These are phyloP conservation scores for Colletotrichum sp. DNA, from an alignment of 2,329 filamentous ascomycete genomes.

Conservation along the genomic window DNA sequence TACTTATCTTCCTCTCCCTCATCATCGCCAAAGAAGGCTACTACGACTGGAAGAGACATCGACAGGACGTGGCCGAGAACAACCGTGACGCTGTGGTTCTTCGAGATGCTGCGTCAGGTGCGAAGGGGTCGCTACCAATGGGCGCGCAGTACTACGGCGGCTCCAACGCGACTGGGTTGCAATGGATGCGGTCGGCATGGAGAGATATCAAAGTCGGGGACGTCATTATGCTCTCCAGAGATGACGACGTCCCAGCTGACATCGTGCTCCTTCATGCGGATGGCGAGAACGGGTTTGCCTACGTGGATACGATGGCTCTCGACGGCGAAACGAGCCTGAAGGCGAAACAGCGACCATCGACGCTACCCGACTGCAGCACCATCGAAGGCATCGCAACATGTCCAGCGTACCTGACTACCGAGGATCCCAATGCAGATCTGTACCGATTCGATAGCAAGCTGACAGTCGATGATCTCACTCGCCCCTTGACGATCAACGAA, in stretches of 20 bases:
- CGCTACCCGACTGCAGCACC: constrained; percentile 61
- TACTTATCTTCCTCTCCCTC: constrained; percentile 78
- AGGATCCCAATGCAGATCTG: constrained; percentile 79
- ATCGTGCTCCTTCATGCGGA: constrained; percentile 77
- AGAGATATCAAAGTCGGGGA: constrained; percentile 54
- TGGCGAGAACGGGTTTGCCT: constrained; percentile 80
- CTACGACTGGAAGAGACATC: constrained; percentile 81
- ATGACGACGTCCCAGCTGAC: constrained; percentile 84
- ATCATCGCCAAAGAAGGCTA: constrained; percentile 88
- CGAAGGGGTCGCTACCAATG: constrained; percentile 33
- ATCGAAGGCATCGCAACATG: constrained; percentile 59
- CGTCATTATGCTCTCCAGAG: constrained; percentile 59
- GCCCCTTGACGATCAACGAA: constrained; percentile 79
- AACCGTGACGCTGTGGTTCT: neutral
- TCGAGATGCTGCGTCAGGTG: constrained; percentile 22
- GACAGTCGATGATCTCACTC: constrained; percentile 58
- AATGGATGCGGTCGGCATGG: constrained; percentile 58
- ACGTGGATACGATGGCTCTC: constrained; percentile 83
- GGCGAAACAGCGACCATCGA: constrained; percentile 70
- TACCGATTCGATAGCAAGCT: constrained; percentile 79
- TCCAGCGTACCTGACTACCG: constrained; percentile 68
- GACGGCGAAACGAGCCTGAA: constrained; percentile 85
- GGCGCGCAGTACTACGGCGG: constrained; percentile 24
- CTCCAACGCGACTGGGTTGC: constrained; percentile 48
- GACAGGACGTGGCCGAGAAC: constrained; percentile 84